Conservation (phyloP, 176 grass and related monocot species). For the Elymus sibiricus region DNA sequence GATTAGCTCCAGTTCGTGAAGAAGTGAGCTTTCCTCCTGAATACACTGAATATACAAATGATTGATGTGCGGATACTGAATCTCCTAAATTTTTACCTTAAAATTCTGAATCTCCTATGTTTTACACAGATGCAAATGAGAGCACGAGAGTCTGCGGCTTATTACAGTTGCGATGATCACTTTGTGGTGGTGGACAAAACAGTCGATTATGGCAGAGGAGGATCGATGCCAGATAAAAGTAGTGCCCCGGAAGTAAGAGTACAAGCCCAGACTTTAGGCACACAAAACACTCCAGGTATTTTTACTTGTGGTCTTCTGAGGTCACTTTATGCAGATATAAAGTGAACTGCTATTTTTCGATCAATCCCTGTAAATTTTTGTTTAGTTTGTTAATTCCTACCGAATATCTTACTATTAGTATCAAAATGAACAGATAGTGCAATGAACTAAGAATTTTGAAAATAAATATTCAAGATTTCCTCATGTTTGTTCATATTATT, state of each 20-base stretch:
- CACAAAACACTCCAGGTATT: slow-evolving; percentile 46
- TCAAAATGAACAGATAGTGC: neutral
- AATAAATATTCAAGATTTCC: neutral
- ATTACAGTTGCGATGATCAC: slow-evolving; percentile 97
- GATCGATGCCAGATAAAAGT: slow-evolving; percentile 40
- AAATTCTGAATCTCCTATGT: neutral
- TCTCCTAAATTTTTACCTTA: slow-evolving; percentile 9
- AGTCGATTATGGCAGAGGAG: slow-evolving; percentile 78
- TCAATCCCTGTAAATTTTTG: neutral
- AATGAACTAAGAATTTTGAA: neutral
- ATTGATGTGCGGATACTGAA: neutral
- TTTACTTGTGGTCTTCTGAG: neutral
- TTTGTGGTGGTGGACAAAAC: slow-evolving; percentile 95
- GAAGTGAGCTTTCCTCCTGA: slow-evolving; percentile 47
- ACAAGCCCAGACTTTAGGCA: neutral
- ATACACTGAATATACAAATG: neutral
- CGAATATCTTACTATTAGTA: neutral
- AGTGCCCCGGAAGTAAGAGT: slow-evolving; percentile 36
- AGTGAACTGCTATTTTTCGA: neutral
- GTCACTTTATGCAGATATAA: neutral
- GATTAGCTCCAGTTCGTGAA: slow-evolving; percentile 86
- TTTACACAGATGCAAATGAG: slow-evolving; percentile 65
- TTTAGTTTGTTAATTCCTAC: slow-evolving; percentile 1
- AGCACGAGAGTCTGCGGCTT: slow-evolving; percentile 78
- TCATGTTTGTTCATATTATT: neutral